A percentile compares a stretch with the other conserved stretches of the same genome.
Conservation (phyloP, 805 yeast species). For the Groenewaldozyma tartarivorans region DNA sequence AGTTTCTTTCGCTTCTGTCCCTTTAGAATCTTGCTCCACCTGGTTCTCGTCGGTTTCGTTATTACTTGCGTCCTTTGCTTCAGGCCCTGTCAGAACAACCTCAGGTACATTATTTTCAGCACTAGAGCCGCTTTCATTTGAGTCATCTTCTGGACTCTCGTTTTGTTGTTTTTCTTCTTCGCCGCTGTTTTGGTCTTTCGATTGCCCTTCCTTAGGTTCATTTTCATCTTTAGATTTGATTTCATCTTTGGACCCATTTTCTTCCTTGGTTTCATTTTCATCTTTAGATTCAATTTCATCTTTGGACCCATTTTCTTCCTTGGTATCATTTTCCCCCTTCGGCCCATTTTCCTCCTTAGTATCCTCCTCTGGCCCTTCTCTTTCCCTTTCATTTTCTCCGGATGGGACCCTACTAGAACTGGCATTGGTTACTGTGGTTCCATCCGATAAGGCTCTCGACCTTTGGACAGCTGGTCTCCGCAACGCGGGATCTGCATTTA, state of each 20-base stretch:
- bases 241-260: constrained; percentile 1
- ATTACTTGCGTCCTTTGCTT: neutral
- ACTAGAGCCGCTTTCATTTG: neutral
- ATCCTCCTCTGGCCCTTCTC: constrained; percentile 15
- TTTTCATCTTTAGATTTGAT: neutral
- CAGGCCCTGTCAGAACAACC: constrained; percentile 1
- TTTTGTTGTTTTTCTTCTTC: constrained; percentile 6
- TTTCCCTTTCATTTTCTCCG: constrained; percentile 13
- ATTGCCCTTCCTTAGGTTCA: constrained; percentile 1
- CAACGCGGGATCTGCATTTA: constrained; percentile 27
- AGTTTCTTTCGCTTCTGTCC: constrained; percentile 3
- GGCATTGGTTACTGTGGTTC: constrained; percentile 7
- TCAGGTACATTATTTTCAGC: neutral
- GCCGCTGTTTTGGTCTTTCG: neutral
- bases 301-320: constrained; percentile 8
- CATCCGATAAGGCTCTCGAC: constrained; percentile 14
- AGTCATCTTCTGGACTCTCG: constrained; percentile 5
- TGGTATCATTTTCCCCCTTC: constrained; percentile 10
- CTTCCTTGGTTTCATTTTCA: constrained; percentile 4
- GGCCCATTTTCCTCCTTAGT: constrained; percentile 17
- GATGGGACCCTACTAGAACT: constrained; percentile 6
- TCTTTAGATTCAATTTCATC: constrained; percentile 2
- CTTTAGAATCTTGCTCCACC: constrained; percentile 2
- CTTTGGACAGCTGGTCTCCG: constrained; percentile 19
- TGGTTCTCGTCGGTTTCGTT: neutral